Conservation (phyloP, 2,329 filamentous ascomycete species). For the Pseudomassariella vexata region DNA sequence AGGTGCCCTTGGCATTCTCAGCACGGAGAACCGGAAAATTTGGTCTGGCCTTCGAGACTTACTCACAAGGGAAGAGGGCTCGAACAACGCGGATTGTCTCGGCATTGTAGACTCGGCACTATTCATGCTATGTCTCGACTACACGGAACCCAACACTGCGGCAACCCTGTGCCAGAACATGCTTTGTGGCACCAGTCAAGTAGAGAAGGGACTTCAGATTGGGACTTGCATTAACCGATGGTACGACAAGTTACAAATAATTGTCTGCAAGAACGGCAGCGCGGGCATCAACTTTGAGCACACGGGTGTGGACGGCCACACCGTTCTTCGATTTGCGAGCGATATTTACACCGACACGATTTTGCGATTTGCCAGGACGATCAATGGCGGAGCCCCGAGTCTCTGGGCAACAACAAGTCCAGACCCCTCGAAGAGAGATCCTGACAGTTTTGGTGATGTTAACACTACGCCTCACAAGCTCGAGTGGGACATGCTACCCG, state of each 20-base stretch:
- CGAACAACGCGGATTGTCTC: slow-evolving; percentile 95
- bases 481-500: slow-evolving; percentile 95
- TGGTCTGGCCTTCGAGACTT: slow-evolving; percentile 92
- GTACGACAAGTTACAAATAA: slow-evolving; percentile 99
- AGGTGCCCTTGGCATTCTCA: slow-evolving; percentile 85
- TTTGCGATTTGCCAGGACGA: slow-evolving; percentile 86
- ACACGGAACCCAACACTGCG: slow-evolving; percentile 75
- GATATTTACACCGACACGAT: slow-evolving; percentile 98
- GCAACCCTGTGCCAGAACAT: slow-evolving; percentile 95
- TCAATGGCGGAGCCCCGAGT: slow-evolving; percentile 88
- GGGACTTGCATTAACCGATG: slow-evolving; percentile 97
- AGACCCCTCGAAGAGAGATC: slow-evolving; percentile 87
- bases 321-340: slow-evolving; percentile 90
- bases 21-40: slow-evolving; percentile 91
- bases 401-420: slow-evolving; percentile 89
- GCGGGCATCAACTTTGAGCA: slow-evolving; percentile 99
- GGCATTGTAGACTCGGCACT: slow-evolving; percentile 91
- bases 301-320: slow-evolving; percentile 95
- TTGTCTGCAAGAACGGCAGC: slow-evolving; percentile 97
- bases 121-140: slow-evolving; percentile 88
- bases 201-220: slow-evolving; percentile 90
- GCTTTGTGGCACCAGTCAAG: slow-evolving; percentile 90
- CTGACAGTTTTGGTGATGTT: slow-evolving; percentile 86
- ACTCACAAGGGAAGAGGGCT: slow-evolving; percentile 75
- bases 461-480: slow-evolving; percentile 92